Conservation (phyloP, 345 rosid species). For the Hirschfeldia incana region DNA sequence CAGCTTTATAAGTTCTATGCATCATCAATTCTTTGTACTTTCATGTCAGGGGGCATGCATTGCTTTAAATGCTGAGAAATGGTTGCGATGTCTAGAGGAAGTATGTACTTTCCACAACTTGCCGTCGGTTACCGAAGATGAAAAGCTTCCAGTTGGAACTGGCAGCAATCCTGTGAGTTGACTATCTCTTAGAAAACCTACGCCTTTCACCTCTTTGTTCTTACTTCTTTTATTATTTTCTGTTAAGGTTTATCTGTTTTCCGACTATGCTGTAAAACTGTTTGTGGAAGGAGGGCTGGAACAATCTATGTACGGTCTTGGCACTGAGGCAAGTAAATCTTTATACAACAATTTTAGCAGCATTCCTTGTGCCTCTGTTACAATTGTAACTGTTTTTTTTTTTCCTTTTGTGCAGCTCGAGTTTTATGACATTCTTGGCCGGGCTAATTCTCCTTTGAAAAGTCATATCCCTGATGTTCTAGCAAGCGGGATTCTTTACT, state of each 20-base stretch:
- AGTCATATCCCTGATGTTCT: slow-evolving; percentile 67
- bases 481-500: slow-evolving; percentile 74
- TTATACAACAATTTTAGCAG: neutral
- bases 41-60: slow-evolving; percentile 81
- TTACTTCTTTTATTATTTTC: slow-evolving; percentile 31
- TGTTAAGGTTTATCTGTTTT: slow-evolving; percentile 75
- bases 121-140: slow-evolving; percentile 61
- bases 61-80: slow-evolving; percentile 83
- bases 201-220: neutral
- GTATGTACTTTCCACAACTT: slow-evolving; percentile 69
- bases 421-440: slow-evolving; percentile 58
- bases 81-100: slow-evolving; percentile 71
- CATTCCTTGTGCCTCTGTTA: slow-evolving; percentile 11
- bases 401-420: slow-evolving; percentile 66
- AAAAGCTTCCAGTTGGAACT: slow-evolving; percentile 88
- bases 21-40: slow-evolving; percentile 1
- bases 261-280: slow-evolving; percentile 71
- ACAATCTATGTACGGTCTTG: slow-evolving; percentile 73
- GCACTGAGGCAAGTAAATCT: slow-evolving; percentile 68
- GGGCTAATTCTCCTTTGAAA: slow-evolving; percentile 60
- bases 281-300: slow-evolving; percentile 87
- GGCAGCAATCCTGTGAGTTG: slow-evolving; percentile 97
- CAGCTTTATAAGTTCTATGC: slow-evolving; percentile 3
- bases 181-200: slow-evolving; percentile 15
- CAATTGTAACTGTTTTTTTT: slow-evolving; percentile 11